Conservation (phyloP, 345 rosid genomes). For the Eucalyptus marginata region DNA sequence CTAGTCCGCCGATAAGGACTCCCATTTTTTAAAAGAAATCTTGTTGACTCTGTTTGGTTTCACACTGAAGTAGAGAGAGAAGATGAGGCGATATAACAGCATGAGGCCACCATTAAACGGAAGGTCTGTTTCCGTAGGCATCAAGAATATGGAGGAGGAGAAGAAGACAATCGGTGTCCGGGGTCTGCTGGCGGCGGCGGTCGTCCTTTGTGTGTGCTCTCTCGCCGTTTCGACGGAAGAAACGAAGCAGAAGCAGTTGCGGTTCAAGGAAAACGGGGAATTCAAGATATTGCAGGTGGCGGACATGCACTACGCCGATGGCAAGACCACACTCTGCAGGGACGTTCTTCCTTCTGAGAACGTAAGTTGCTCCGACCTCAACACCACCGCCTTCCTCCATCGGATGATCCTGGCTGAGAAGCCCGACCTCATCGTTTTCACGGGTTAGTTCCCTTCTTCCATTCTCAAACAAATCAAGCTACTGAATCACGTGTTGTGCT, state of each 20-base stretch:
- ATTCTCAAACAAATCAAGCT: not conserved
- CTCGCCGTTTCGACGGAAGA: not conserved
- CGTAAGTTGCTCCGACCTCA: constrained; percentile 68
- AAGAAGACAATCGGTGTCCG: not conserved
- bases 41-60: not conserved
- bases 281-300: constrained; percentile 89
- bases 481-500: not conserved
- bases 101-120: not conserved
- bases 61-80: not conserved
- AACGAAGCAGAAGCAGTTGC: constrained; percentile 11
- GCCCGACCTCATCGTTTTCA: constrained; percentile 78
- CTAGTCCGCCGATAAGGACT: no score
- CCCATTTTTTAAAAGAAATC: no score
- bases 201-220: not conserved
- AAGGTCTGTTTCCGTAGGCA: not conserved
- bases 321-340: constrained; percentile 40
- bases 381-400: constrained; percentile 60
- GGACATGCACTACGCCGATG: constrained; percentile 80
- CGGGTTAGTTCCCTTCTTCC: constrained; percentile 28
- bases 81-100: not conserved
- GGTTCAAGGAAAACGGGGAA: constrained; percentile 42
- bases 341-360: constrained; percentile 42
- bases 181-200: not conserved
- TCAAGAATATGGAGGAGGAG: not conserved
- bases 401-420: constrained; percentile 75